Conservation (phyloP, 2,329 filamentous ascomycete genomes). For the Fusarium sp. region DNA sequence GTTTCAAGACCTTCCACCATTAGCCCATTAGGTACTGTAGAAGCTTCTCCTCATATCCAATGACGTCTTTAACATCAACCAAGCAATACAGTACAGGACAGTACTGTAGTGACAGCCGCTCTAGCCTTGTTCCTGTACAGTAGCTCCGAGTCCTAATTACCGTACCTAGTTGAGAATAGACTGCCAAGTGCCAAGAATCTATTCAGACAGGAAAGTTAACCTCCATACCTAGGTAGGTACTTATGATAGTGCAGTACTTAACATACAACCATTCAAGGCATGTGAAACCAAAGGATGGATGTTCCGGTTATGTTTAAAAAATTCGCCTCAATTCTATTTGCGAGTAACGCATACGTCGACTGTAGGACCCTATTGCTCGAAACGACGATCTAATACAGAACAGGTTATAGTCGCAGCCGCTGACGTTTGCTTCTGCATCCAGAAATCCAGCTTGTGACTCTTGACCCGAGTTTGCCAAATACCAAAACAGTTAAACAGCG, state of each 20-base stretch:
- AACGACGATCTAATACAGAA: constrained; percentile 16
- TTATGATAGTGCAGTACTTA: not conserved
- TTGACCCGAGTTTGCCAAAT: not conserved
- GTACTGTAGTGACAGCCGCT: constrained; percentile 4
- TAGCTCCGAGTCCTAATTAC: not conserved
- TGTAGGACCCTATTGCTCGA: not conserved
- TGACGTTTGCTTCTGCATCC: constrained; percentile 28
- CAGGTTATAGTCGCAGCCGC: constrained; percentile 20
- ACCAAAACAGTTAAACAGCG: not conserved
- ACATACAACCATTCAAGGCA: not conserved
- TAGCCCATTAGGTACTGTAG: not conserved
- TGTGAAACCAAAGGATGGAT: not conserved
- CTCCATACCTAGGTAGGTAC: not conserved
- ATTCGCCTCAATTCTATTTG: not conserved
- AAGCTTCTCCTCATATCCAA: constrained; percentile 23
- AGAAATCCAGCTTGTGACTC: constrained; percentile 1
- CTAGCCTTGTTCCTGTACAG: not conserved
- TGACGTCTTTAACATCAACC: constrained; percentile 21
- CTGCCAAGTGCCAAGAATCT: not conserved
- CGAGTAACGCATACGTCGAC: not conserved
- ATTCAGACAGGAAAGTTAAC: not conserved
- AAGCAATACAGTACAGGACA: constrained; percentile 1
- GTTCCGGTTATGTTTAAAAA: not conserved
- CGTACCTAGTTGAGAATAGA: not conserved
- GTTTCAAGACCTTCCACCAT: not conserved